A percentile compares a stretch with the other conserved stretches of the same genome.
These are phyloP conservation scores for Alternaria panax DNA, from an alignment of 2,329 filamentous ascomycete species.

Conservation along the genomic window DNA sequence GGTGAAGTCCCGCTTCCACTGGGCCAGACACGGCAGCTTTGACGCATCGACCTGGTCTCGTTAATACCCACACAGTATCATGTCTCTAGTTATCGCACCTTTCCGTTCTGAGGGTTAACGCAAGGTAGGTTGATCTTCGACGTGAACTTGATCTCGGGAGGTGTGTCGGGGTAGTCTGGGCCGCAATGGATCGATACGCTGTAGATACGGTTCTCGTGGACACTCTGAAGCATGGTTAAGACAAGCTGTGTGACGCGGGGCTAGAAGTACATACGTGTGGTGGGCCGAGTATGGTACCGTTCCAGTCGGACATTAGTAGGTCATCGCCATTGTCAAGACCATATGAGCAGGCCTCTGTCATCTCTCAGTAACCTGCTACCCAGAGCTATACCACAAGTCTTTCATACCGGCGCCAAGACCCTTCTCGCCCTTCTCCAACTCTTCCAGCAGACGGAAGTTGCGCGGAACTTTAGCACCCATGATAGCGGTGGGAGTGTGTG, in stretches of 20 bases:
- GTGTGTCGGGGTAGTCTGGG: constrained; percentile 83
- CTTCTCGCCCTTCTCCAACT: constrained; percentile 99
- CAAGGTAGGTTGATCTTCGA: constrained; percentile 97
- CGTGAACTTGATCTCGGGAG: constrained; percentile 89
- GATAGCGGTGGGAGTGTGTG: constrained; percentile 20
- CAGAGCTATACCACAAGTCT: neutral
- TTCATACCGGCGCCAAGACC: constrained; percentile 82
- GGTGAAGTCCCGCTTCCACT: constrained; percentile 92
- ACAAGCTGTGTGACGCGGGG: neutral
- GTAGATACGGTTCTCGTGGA: constrained; percentile 99
- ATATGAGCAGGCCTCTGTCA: constrained; percentile 90
- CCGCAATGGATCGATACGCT: constrained; percentile 97
- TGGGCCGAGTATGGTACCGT: constrained; percentile 94
- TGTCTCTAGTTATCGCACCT: constrained; percentile 55
- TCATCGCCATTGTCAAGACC: constrained; percentile 94
- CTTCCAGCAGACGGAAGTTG: constrained; percentile 95
- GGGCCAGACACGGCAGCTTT: constrained; percentile 82
- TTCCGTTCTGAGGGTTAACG: constrained; percentile 80
- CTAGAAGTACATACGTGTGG: constrained; percentile 75
- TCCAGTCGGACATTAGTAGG: constrained; percentile 97
- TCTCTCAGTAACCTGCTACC: constrained; percentile 14
- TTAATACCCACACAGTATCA: constrained; percentile 8
- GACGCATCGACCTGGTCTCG: constrained; percentile 75
- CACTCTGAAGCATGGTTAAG: constrained; percentile 66
- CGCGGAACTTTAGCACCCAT: constrained; percentile 83